Evolutionary conservation across 1,284 basidiomycete genomes (phyloP), one percentile per base, ranked within the genome.

Genomic region (Chalciporus piperatoides): DNA sequence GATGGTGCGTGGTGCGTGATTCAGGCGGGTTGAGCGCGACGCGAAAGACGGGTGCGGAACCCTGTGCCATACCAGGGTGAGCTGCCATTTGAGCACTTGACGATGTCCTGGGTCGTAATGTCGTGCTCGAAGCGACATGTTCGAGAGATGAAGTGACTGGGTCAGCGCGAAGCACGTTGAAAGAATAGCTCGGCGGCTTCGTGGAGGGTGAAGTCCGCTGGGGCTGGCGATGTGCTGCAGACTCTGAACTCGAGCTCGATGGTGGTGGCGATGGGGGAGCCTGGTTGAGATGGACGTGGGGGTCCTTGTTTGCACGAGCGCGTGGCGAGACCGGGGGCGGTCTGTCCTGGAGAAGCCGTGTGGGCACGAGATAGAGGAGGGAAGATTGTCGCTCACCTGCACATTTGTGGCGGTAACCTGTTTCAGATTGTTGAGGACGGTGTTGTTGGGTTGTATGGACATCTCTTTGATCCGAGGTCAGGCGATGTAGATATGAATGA

Each of bases 101-200:
- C 37, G 58, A 44, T 0, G 60, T 56, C 17, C 68, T 61, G 14
- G 65, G 68, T 36, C 66, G 67, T 15, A 70, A 61, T 3, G 68
- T 71, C 27, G 66, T 68, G 55, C 72, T 73, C 25, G 75, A 72
- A 7, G 71, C 64, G 46, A 77, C 67, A 47, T 75, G 75, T 46
- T 75, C 64, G n/a, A 77, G 68, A 7, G 74, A 75, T 4, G 70
- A 59, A 1, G 64, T 67, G 42, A 68, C 44, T 27, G 74, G 74
- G 56, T 74, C 70, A 4, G 74, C 70, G 25, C 70, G 67, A 28
- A 73, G 63, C 14, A 76, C 71, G 54, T 70, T 71, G 60, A 75
- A 77, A 2, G 66, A 64, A 52, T 66, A 68, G 17, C 27, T 42
- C 2, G 64, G 59, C 1, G 48, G 55, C 15, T 58, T 62, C 2